These are phyloP conservation scores for Paracoccidioides brasiliensis DNA, from an alignment of 2,329 filamentous ascomycete genomes.

Conservation along the genomic window DNA sequence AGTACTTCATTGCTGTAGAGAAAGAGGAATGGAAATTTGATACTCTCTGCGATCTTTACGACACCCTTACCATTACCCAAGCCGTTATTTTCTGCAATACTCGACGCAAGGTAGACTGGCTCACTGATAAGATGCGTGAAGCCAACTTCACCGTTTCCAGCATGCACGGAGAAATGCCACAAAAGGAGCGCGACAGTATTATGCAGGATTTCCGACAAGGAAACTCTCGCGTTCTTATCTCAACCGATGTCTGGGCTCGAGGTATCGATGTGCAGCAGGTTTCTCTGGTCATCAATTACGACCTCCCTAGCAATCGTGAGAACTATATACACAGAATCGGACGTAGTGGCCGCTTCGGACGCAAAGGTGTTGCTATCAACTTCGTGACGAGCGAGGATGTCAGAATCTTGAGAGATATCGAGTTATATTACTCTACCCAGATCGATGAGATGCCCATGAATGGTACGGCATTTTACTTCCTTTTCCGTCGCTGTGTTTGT, in stretches of 20 bases:
- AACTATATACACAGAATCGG: slow-evolving; percentile 99
- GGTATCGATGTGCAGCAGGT: slow-evolving; percentile 99
- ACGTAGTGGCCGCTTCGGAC: slow-evolving; percentile 84
- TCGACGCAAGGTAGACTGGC: slow-evolving; percentile 95
- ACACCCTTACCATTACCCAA: slow-evolving; percentile 95
- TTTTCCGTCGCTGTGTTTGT: neutral
- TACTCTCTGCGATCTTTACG: slow-evolving; percentile 95
- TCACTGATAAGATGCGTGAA: slow-evolving; percentile 98
- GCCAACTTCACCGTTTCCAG: slow-evolving; percentile 97
- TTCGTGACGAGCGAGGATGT: slow-evolving; percentile 98
- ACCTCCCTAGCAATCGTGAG: slow-evolving; percentile 93
- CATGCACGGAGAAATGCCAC: slow-evolving; percentile 99
- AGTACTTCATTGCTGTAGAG: slow-evolving; percentile 98
- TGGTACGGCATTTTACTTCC: slow-evolving; percentile 39
- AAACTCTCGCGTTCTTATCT: slow-evolving; percentile 90
- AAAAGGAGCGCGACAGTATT: slow-evolving; percentile 94
- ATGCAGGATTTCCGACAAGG: slow-evolving; percentile 99
- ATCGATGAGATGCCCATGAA: slow-evolving; percentile 99
- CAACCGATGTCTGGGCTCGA: slow-evolving; percentile 93
- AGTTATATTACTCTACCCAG: slow-evolving; percentile 91
- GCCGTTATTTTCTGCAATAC: slow-evolving; percentile 99
- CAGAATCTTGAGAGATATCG: slow-evolving; percentile 91
- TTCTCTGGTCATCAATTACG: slow-evolving; percentile 97
- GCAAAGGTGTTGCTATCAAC: slow-evolving; percentile 99
- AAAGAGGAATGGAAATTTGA: slow-evolving; percentile 99